Base-by-base conservation (phyloP, 1,139 yeast genomes). In the Candida sp. region DNA sequence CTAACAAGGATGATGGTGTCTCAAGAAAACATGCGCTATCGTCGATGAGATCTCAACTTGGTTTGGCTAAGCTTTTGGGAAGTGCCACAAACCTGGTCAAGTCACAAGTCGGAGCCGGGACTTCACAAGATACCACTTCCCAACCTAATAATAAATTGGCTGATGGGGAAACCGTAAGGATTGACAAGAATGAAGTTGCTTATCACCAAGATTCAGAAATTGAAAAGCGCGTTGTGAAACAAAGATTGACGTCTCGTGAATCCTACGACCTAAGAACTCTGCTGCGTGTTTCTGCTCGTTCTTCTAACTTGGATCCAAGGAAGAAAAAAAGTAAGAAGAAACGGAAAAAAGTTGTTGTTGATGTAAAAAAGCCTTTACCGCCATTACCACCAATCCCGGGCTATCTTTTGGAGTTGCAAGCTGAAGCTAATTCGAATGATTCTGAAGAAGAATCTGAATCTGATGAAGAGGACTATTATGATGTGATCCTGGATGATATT, bases 381-480 rank as follows among this genome's bases (percentile, higher is more conserved):
- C 33, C 33, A 9, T 12, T 30, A 11, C 33, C 33, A 30, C 33
- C 33, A 12, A 30, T 30, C 19, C 33, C 33, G 11, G 33, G 33
- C 6, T 30, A 30, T 30, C 19, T 30, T 5, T 30, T 30, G 19
- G 33, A 30, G 11, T 9, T 30, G 7, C 35, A 23, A n/a, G 40
- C 30, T 7, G 40, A 5, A 12, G 21, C 22, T 23, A 11, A 11
- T 19, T 5, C 9, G 7, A 21, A 23, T 12, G 5, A 5, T 5
- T 15, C 21, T 25, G 35, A 23, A 23, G 33, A 37, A 8, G 35
- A 15, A 37, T 22, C 33, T 36, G 29, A 21, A 5, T 7, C 25
- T 39, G 41, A 40, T 22, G 33, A 34, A 2, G 23, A 29, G 8
- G 40, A n/a, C n/a, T n/a, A n/a, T n/a, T n/a, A n/a, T n/a, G n/a